A percentile compares a stretch with the other conserved stretches of the same genome.
phyloP scores from a whole-genome alignment of 306 rosid genomes.

The Fragaria nilgerrensis region DNA sequence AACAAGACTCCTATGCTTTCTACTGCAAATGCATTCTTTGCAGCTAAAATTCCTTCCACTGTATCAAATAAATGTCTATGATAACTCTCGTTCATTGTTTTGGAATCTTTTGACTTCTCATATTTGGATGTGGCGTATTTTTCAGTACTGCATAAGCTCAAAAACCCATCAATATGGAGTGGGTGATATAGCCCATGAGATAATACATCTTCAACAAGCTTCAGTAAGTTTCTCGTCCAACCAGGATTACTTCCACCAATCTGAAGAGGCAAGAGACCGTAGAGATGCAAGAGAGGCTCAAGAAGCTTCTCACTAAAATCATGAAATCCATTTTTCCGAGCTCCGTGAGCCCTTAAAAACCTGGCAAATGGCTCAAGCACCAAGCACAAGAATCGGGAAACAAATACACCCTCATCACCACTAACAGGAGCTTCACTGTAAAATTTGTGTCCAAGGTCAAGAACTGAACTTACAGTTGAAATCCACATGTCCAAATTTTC shows the following conservation, averaged over 20 bases:
- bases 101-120: constrained; percentile 44
- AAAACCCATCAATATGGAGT: constrained; percentile 68
- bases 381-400: constrained; percentile 46
- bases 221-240: constrained; percentile 45
- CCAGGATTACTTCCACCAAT: constrained; percentile 36
- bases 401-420: constrained; percentile 42
- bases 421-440: constrained; percentile 40
- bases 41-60: constrained; percentile 45
- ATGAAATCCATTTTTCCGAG: constrained; percentile 64
- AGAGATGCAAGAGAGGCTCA: constrained; percentile 69
- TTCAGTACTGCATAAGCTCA: constrained; percentile 56
- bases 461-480: constrained; percentile 44
- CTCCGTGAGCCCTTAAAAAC: constrained; percentile 61
- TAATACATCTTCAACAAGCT: constrained; percentile 67
- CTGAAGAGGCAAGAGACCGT: constrained; percentile 48
- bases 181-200: constrained; percentile 75
- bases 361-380: constrained; percentile 81
- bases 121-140: constrained; percentile 43
- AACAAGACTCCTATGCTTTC: constrained; percentile 63
- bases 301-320: constrained; percentile 73
- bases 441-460: constrained; percentile 57
- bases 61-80: constrained; percentile 79
- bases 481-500: constrained; percentile 75
- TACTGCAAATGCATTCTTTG: constrained; percentile 56
- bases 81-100: constrained; percentile 58